Base-by-base conservation (phyloP, 1,284 basidiomycete species). In the Cryptococcus sp. region DNA sequence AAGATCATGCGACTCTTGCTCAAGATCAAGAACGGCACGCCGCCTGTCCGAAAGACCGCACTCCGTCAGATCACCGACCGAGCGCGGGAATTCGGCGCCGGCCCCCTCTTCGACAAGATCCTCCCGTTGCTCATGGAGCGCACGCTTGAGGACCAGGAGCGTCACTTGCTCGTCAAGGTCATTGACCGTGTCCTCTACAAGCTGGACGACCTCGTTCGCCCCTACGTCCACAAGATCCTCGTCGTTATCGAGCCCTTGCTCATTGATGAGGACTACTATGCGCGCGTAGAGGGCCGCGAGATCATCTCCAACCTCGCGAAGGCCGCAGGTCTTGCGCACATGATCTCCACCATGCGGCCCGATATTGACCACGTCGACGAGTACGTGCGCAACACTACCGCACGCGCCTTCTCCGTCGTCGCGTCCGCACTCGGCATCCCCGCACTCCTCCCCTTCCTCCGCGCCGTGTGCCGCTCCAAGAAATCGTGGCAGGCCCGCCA, bases 311-410 rank as follows among this genome's bases (percentile, higher is more conserved):
- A 99, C 78, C 80, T 98, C 49, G 96, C 96, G 47, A 99, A 98
- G 77, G 96, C 96, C 2, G 95, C 96, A 36, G 95, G 96, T 78
- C 86, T 98, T 21, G 96, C 95, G 2, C 96, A 98, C 78, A 98
- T 99, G 96, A 98, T 99, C 70, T 98, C 95, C 38, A 98, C 95
- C 20, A 98, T 99, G 95, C 88, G 95, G 68, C 96, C 96, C 3
- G 95, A 99, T 82, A 98, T 99, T 66, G 95, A 99, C 77, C 95
- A 98, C 70, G 93, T 95, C 43, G 96, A 99, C 77, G 96, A 99
- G 78, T 98, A 98, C 68, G 95, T 98, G 23, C 90, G 96, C 60
- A 99, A 98, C 78, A 98, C 96, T 37, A 99, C 96, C 9, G 95
- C 96, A 38, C 88, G 96, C 65, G 96, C 96, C 2, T 98, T 99